Base-by-base conservation (phyloP, 2,329 filamentous ascomycete species). In the Orbilia blumenaviensis region DNA sequence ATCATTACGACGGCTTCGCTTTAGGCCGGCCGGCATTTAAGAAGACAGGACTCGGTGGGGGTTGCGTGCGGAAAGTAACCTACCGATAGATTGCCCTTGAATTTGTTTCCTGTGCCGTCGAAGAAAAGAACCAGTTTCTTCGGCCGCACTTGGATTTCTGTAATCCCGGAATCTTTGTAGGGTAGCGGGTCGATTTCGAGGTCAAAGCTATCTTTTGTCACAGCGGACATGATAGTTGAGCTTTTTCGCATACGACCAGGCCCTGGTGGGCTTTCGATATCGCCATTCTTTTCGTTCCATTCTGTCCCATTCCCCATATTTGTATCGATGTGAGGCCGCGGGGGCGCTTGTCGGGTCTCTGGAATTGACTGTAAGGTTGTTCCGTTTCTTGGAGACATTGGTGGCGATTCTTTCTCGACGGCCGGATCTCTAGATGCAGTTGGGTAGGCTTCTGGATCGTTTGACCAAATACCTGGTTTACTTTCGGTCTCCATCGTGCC, bases 101-200 rank as follows among this genome's bases (percentile, higher is more conserved):
- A 89, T 77, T 89, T 89, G 79, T 89, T 89, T 0, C 88, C 88
- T 0, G 88, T 89, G 3, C 88, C 88, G 61, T 89, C 88, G 64
- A 90, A 89, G 79, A 88, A 89, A 0, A 90, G 82, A 8, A 89
- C 84, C 12, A 89, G 84, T 79, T 89, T 89, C 52, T 77, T 77
- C 2, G 62, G 61, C 29, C 67, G 50, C 21, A 77, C 73, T 32
- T 77, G 66, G n/a, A 77, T 77, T 66, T 72, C 66, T 29, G 66
- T 71, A 38, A 77, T 48, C 12, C 73, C 73, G 16, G 60, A 66
- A 25, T 76, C 72, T 54, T 62, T 76, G 42, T 66, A 77, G 1
- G 73, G 73, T 21, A 77, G 38, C 10, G 73, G 61, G 32, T 77
- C 73, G 1, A 77, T 14, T 23, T 77, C 73, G 12, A 77, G 62